Percentiles rank a stretch among this genome's conserved stretches.
Evolutionary conservation across 2,329 filamentous ascomycete species (phyloP).

Genomic region (Monosporascus sp.): DNA sequence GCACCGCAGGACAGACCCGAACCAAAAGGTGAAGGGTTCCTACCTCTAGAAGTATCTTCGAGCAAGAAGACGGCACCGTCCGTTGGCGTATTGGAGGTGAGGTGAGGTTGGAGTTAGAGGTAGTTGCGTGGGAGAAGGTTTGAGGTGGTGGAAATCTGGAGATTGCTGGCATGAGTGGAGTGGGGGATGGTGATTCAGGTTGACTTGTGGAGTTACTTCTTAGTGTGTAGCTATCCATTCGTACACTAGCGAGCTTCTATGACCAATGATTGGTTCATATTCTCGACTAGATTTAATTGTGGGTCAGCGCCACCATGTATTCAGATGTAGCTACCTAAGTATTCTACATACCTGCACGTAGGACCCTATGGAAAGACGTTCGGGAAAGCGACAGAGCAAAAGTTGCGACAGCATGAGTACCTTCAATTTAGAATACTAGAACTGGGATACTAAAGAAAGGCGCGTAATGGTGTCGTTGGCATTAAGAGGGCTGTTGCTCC

Average conservation of each 20-base stretch:
- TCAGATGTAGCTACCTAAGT: no score
- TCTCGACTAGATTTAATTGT: background rate
- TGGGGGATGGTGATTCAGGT: background rate
- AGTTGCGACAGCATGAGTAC: no score
- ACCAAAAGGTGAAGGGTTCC: background rate
- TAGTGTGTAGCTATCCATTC: background rate
- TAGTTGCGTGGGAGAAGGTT: background rate
- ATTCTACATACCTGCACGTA: no score
- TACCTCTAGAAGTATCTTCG: background rate
- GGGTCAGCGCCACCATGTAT: background rate
- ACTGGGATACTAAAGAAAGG: no score
- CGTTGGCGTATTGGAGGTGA: background rate
- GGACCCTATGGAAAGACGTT: no score
- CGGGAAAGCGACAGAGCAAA: no score
- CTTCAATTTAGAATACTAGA: no score
- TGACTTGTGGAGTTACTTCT: background rate
- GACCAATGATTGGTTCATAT: background rate
- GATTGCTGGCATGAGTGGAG: background rate
- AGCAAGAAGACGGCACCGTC: background rate
- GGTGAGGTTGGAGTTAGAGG: background rate
- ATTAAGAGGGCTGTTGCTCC: no score
- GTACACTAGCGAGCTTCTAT: background rate
- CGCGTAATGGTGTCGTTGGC: no score
- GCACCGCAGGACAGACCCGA: background rate
- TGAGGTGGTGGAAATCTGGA: background rate